Base-by-base conservation (phyloP, 306 rosid genomes). In the Medicago ruthenica region DNA sequence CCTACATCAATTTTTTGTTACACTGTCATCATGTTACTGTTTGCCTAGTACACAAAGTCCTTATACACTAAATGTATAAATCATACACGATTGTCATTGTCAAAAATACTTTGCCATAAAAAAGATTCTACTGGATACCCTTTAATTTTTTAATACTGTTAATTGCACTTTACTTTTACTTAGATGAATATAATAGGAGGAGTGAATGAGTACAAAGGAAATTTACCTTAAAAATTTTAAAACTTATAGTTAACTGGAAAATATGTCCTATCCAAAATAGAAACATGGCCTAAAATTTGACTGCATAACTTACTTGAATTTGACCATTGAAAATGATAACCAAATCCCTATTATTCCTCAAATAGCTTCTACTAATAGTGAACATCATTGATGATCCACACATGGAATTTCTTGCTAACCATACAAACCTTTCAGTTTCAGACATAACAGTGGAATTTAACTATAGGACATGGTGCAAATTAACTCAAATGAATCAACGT, bases 261-360 rank as follows among this genome's bases (percentile, higher is more conserved):
- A 51, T 20, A 34, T 21, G 22, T 71, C 36, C 50, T 59, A 70
- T 45, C 66, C 51, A 65, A 72, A 58, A 39, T 67, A 73, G 86
- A 77, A 67, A 60, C 80, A 41, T 70, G 47, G 68, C 75, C 81
- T 75, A 16, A 64, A 73, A 75, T 55, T 83, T 79, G 86, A 79
- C 86, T 61, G 9, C 1, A 75, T 71, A 79, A 55, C 84, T 74
- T 64, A 41, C 57, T 50, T 51, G 67, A 78, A 16, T 73, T 60
- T 82, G 85, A 82, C 82, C 72, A 41, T 4, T 68, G 67, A 82
- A 67, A 61, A 31, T 51, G 67, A 72, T 48, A 72, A 40, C 55
- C 18, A 17, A 61, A 34, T 50, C 8, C 41, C 37, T 58, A 57
- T 4, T 58, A 21, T 22, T 58, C 15, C 47, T 74, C 58, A 21